A percentile compares a stretch with the other conserved stretches of the same genome.
Evolutionary conservation across 2,329 filamentous ascomycete species (phyloP).

Genomic region (Fusarium sp.): DNA sequence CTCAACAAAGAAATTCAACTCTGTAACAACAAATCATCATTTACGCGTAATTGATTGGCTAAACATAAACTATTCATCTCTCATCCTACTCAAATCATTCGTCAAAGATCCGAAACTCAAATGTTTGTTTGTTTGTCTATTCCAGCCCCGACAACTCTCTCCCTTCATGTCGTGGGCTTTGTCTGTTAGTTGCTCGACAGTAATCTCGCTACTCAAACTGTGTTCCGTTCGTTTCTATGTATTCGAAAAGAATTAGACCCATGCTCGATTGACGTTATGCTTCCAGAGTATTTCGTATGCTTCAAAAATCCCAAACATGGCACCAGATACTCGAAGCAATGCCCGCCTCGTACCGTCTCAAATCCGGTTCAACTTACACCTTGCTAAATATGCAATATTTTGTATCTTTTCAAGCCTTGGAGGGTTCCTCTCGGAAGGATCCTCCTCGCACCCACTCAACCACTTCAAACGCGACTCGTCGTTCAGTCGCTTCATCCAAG

Average conservation of each 20-base stretch:
- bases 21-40: background rate
- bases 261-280: background rate
- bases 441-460: slow-evolving; percentile 74
- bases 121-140: background rate
- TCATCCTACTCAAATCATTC: background rate
- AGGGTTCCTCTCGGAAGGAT: slow-evolving; percentile 49
- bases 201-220: slow-evolving; percentile 16
- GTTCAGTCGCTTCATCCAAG: slow-evolving; percentile 72
- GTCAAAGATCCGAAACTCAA: background rate
- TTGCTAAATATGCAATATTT: slow-evolving; percentile 2
- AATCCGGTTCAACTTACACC: background rate
- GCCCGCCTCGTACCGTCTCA: background rate
- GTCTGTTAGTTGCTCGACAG: background rate
- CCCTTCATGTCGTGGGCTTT: background rate
- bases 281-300: background rate
- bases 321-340: background rate
- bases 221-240: slow-evolving; percentile 9
- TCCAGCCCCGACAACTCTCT: background rate
- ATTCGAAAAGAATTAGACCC: slow-evolving; percentile 13
- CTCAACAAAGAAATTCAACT: slow-evolving; percentile 4
- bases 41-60: background rate
- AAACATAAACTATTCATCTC: background rate
- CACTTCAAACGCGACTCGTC: slow-evolving; percentile 85
- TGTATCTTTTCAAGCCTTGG: slow-evolving; percentile 17
- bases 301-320: slow-evolving; percentile 2